A percentile compares a stretch with the other conserved stretches of the same genome.
phyloP scores from a whole-genome alignment of 2,329 filamentous ascomycete genomes.

The Claviceps quebecensis region DNA sequence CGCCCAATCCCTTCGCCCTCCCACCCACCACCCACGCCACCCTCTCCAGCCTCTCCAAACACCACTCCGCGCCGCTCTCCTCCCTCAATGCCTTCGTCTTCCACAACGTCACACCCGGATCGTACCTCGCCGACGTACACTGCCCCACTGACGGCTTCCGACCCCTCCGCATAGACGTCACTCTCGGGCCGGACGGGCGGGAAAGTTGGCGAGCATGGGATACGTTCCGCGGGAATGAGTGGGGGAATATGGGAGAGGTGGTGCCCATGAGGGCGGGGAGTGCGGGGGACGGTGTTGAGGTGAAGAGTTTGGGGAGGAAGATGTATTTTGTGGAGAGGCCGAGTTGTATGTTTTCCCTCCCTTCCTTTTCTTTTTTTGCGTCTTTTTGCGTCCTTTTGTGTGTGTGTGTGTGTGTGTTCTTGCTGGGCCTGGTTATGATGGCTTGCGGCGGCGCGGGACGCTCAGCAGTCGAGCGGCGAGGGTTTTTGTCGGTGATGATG shows the following conservation, averaged over 20 bases:
- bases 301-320: slow-evolving; percentile 49
- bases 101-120: slow-evolving; percentile 52
- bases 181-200: slow-evolving; percentile 21
- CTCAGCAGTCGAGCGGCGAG: no score
- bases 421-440: neutral
- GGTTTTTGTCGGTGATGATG: no score
- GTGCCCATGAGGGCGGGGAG: slow-evolving; percentile 24
- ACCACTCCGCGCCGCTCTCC: slow-evolving; percentile 47
- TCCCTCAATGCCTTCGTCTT: slow-evolving; percentile 62
- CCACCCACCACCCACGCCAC: slow-evolving; percentile 55
- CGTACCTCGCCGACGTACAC: slow-evolving; percentile 73
- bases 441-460: no score
- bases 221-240: slow-evolving; percentile 79
- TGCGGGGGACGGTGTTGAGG: slow-evolving; percentile 35
- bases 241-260: slow-evolving; percentile 68
- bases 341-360: slow-evolving; percentile 46
- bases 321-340: slow-evolving; percentile 63
- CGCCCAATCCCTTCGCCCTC: slow-evolving; percentile 37
- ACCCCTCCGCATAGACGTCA: slow-evolving; percentile 67
- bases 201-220: slow-evolving; percentile 51
- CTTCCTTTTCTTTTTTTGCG: neutral
- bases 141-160: slow-evolving; percentile 61
- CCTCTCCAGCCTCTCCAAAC: slow-evolving; percentile 27
- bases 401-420: neutral
- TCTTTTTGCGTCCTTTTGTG: neutral